These are phyloP conservation scores for Piper longum DNA, from an alignment of 164 flowering plant genomes.

Conservation along the genomic window DNA sequence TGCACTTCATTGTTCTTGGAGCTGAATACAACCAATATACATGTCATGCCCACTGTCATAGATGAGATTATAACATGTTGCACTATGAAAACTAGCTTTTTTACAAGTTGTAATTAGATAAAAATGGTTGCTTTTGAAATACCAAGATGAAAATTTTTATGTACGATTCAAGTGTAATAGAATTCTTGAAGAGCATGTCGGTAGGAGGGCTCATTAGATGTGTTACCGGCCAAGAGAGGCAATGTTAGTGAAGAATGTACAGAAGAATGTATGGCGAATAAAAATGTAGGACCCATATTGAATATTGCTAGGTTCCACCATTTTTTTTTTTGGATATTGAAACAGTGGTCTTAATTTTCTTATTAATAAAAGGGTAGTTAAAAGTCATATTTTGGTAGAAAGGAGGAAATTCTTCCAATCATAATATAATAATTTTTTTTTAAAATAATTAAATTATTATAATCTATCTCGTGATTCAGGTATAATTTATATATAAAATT, in stretches of 20 bases:
- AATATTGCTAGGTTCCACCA: background rate
- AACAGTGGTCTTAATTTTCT: background rate
- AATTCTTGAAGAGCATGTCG: background rate
- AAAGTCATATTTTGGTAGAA: no score
- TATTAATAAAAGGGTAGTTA: no score
- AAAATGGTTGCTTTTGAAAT: background rate
- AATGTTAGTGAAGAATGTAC: background rate
- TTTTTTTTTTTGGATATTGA: background rate
- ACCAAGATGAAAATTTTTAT: no score
- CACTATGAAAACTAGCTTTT: no score
- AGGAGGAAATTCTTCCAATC: no score
- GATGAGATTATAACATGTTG: background rate
- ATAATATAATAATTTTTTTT: no score
- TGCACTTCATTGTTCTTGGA: constrained; percentile 66
- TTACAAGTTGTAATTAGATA: background rate
- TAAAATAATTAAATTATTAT: no score
- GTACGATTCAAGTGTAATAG: background rate
- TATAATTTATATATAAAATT: no score
- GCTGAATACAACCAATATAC: constrained; percentile 28
- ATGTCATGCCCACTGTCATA: background rate
- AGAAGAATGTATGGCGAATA: background rate
- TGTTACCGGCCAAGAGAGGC: background rate
- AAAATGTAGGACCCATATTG: background rate
- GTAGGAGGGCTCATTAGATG: background rate
- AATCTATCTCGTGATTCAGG: no score